Conservation (phyloP, 805 yeast genomes). For the Pichia eremophila region DNA sequence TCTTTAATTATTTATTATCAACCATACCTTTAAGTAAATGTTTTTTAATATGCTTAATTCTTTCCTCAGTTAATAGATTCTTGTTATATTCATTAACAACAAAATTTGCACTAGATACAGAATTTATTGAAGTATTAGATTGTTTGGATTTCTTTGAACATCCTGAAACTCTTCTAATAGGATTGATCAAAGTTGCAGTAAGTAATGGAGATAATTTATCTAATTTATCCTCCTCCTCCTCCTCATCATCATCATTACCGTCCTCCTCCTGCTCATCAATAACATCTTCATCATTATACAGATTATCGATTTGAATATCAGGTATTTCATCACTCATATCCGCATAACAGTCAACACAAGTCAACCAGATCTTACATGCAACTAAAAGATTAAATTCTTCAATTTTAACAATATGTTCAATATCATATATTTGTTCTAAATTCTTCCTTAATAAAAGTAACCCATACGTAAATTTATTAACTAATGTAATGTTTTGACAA, state of each 20-base stretch:
- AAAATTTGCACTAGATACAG: slow-evolving; percentile 3
- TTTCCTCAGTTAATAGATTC: slow-evolving; percentile 16
- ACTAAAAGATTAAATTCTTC: slow-evolving; percentile 26
- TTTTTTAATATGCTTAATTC: slow-evolving; percentile 18
- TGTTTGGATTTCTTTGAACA: background rate
- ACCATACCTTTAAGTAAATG: slow-evolving; percentile 13
- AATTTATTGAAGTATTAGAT: background rate
- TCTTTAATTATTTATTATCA: background rate
- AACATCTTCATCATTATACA: background rate
- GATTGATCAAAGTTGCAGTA: background rate
- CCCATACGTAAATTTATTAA: slow-evolving; percentile 41
- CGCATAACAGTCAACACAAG: slow-evolving; percentile 17
- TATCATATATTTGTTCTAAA: slow-evolving; percentile 34
- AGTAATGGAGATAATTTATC: slow-evolving; percentile 2
- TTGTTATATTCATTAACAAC: slow-evolving; percentile 10
- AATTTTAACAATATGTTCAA: slow-evolving; percentile 20
- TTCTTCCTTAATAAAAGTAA: slow-evolving; percentile 36
- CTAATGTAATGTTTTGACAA: slow-evolving; percentile 28
- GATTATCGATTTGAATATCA: background rate
- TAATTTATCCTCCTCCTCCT: background rate
- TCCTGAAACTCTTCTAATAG: background rate
- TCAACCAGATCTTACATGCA: slow-evolving; percentile 26
- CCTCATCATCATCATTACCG: background rate
- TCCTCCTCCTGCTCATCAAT: background rate
- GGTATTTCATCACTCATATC: background rate